Evolutionary conservation across 2,329 filamentous ascomycete species (phyloP).

Genomic region (Macrophomina pseudophaseolina): DNA sequence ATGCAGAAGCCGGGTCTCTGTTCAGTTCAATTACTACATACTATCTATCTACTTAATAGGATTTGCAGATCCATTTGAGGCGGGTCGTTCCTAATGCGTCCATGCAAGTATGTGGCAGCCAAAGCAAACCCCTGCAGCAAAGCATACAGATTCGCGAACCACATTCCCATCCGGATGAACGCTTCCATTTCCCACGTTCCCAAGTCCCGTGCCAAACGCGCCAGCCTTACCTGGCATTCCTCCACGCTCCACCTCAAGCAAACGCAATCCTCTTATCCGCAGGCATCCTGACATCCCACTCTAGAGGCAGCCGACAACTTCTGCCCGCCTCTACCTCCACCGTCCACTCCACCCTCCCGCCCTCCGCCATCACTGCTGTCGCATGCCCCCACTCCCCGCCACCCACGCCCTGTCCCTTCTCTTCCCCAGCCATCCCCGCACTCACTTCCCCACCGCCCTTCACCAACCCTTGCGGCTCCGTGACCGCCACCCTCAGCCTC

Average conservation of each 20-base stretch:
- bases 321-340: constrained; percentile 52
- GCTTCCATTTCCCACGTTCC: neutral
- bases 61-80: too few species aligned
- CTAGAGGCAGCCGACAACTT: constrained; percentile 62
- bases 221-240: neutral
- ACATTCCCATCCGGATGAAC: too few species aligned
- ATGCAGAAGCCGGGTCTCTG: too few species aligned
- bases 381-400: constrained; percentile 30
- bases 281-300: constrained; percentile 67
- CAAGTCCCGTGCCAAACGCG: too few species aligned
- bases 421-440: constrained; percentile 30
- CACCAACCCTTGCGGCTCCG: constrained; percentile 55
- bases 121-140: too few species aligned
- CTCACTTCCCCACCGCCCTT: constrained; percentile 21
- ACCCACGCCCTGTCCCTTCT: constrained; percentile 20
- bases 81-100: too few species aligned
- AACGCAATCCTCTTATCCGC: constrained; percentile 50
- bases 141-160: neutral
- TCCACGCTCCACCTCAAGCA: neutral
- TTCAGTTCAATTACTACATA: too few species aligned
- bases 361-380: constrained; percentile 28
- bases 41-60: too few species aligned
- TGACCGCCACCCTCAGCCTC: constrained; percentile 58
- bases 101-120: neutral
- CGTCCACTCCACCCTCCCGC: constrained; percentile 32